Conservation (phyloP, 371 early-diverging fungal genomes). For the Mucor lusitanicus region DNA sequence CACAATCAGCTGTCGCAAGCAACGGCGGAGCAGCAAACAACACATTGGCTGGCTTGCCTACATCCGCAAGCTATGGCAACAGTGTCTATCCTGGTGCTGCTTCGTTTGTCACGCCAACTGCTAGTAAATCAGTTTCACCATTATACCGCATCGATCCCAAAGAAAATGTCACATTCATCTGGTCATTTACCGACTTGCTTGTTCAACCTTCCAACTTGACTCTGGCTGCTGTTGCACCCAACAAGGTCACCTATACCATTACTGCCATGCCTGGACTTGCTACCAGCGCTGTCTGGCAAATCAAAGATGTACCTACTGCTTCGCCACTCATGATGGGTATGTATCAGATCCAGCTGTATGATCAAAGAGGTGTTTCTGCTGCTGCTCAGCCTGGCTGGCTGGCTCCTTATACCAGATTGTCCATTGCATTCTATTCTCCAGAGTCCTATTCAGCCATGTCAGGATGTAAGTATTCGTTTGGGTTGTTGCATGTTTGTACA, state of each 20-base stretch:
- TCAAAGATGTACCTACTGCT: constrained; percentile 39
- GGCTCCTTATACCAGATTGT: constrained; percentile 30
- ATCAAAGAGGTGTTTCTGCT: constrained; percentile 49
- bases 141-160: constrained; percentile 39
- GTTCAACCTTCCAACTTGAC: constrained; percentile 49
- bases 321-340: constrained; percentile 48
- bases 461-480: constrained; percentile 26
- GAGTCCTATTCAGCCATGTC: constrained; percentile 31
- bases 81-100: constrained; percentile 38
- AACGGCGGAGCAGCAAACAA: constrained; percentile 13
- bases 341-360: constrained; percentile 48
- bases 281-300: constrained; percentile 49
- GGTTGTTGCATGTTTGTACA: neutral
- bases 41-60: constrained; percentile 34
- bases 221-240: constrained; percentile 46
- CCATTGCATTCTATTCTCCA: constrained; percentile 46
- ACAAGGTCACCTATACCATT: constrained; percentile 44
- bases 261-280: constrained; percentile 35
- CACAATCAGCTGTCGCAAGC: neutral
- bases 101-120: constrained; percentile 41
- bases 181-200: constrained; percentile 39
- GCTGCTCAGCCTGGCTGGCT: constrained; percentile 40
- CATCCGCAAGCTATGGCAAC: constrained; percentile 42
- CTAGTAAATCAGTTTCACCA: constrained; percentile 45
- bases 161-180: constrained; percentile 51